These are phyloP conservation scores for Paramecium sexaurelia DNA, from an alignment of 73 alveolate species.

Conservation along the genomic window DNA sequence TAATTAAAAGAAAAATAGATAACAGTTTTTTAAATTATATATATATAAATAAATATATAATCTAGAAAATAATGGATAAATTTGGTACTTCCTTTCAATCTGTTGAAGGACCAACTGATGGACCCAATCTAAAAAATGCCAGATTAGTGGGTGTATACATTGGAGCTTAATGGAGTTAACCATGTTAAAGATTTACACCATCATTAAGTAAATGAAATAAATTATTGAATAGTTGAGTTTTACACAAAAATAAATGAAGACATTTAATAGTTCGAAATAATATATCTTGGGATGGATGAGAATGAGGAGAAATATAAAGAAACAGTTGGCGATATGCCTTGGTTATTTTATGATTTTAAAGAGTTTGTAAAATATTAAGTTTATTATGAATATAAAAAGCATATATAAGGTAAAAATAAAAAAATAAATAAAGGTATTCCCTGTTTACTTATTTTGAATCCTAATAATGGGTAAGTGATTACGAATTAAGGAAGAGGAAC, in stretches of 20 bases:
- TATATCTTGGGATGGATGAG: constrained; percentile 62
- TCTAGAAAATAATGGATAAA: constrained; percentile 58
- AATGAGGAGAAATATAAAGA: constrained; percentile 60
- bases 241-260: constrained; percentile 58
- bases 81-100: constrained; percentile 61
- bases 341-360: constrained; percentile 66
- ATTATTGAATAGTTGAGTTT: constrained; percentile 1
- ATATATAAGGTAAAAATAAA: constrained; percentile 52
- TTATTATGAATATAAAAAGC: constrained; percentile 61
- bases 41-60: background rate
- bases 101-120: constrained; percentile 70
- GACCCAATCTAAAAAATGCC: constrained; percentile 64
- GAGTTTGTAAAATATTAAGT: constrained; percentile 54
- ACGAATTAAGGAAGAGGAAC: constrained; percentile 47
- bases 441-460: background rate
- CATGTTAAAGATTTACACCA: constrained; percentile 62
- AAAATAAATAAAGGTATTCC: background rate
- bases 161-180: constrained; percentile 65
- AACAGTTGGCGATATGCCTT: constrained; percentile 58
- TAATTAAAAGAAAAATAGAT: background rate
- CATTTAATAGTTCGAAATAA: constrained; percentile 51
- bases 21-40: background rate
- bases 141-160: constrained; percentile 55
- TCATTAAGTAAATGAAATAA: constrained; percentile 17
- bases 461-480: constrained; percentile 4